phyloP scores from a whole-genome alignment of 2,329 filamentous ascomycete genomes.

The Sporothrix globosa region DNA sequence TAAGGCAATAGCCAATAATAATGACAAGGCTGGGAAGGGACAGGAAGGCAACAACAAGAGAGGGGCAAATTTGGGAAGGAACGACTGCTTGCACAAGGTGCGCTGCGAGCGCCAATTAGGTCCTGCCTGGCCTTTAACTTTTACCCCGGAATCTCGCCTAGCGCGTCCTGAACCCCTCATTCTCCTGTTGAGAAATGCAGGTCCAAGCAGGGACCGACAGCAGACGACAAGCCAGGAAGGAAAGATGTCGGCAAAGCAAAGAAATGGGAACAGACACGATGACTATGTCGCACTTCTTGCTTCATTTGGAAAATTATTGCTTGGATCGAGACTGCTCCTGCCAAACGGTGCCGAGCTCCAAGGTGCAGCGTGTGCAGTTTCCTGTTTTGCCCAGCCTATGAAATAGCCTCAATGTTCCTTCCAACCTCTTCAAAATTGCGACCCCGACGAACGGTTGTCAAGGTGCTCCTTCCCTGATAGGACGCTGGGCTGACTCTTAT shows the following conservation, averaged over 20 bases:
- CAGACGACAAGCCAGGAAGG: not conserved
- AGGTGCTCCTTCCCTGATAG: constrained; percentile 1
- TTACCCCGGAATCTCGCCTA: not conserved
- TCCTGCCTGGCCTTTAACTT: not conserved
- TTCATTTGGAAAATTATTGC: not conserved
- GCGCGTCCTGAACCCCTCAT: constrained; percentile 12
- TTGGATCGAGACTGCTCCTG: not conserved
- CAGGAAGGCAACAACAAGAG: constrained; percentile 1
- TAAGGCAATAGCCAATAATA: too few species aligned
- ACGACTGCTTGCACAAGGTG: not conserved
- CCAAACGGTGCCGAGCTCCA: not conserved
- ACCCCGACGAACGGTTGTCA: not conserved
- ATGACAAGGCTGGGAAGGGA: constrained; percentile 6
- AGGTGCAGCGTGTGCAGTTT: constrained; percentile 10
- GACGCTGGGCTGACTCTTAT: constrained; percentile 7
- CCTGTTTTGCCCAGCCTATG: not conserved
- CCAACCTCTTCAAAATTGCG: not conserved
- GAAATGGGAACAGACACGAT: not conserved
- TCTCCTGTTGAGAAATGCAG: not conserved
- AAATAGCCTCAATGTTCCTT: not conserved
- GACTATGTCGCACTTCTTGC: not conserved
- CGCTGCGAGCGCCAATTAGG: not conserved
- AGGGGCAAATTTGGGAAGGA: constrained; percentile 13
- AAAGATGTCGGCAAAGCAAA: not conserved
- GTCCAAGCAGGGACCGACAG: not conserved